A percentile compares a stretch with the other conserved stretches of the same genome.
Conservation (phyloP, 1,284 basidiomycete species). For the Gomphus sp. region DNA sequence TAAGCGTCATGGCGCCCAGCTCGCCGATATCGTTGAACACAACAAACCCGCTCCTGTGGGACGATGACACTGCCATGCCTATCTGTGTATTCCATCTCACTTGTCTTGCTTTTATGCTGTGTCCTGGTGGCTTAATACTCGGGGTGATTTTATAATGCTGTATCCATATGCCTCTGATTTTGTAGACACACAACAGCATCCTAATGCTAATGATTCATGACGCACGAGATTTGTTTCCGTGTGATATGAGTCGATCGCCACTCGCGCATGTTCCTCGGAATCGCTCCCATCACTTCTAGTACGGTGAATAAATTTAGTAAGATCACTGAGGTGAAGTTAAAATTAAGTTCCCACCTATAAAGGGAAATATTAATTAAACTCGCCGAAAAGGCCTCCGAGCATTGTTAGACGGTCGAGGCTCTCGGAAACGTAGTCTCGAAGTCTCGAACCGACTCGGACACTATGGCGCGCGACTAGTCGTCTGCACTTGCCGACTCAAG, state of each 20-base stretch:
- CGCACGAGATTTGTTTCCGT: background rate
- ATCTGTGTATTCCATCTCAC: background rate
- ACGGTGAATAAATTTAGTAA: too few species aligned
- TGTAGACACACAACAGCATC: background rate
- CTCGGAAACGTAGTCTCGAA: background rate
- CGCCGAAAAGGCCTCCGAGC: background rate
- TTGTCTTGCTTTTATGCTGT: background rate
- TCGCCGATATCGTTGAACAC: conserved; percentile 54
- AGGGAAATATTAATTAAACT: background rate
- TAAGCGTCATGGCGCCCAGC: conserved; percentile 55
- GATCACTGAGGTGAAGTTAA: background rate
- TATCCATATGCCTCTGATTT: background rate
- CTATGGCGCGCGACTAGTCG: background rate
- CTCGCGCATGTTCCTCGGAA: too few species aligned
- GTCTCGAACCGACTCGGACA: background rate
- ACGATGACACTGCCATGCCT: background rate
- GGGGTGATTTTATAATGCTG: background rate
- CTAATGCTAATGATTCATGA: background rate
- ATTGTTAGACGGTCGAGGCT: background rate
- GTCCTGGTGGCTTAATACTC: background rate
- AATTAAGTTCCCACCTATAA: background rate
- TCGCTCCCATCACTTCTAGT: too few species aligned
- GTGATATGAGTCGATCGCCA: background rate
- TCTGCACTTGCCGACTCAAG: too few species aligned
- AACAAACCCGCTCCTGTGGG: conserved; percentile 24